Percentiles rank a stretch among this genome's conserved stretches.
Evolutionary conservation across 441 rosid species (phyloP).

Genomic region (Adansonia madagascariensis): DNA sequence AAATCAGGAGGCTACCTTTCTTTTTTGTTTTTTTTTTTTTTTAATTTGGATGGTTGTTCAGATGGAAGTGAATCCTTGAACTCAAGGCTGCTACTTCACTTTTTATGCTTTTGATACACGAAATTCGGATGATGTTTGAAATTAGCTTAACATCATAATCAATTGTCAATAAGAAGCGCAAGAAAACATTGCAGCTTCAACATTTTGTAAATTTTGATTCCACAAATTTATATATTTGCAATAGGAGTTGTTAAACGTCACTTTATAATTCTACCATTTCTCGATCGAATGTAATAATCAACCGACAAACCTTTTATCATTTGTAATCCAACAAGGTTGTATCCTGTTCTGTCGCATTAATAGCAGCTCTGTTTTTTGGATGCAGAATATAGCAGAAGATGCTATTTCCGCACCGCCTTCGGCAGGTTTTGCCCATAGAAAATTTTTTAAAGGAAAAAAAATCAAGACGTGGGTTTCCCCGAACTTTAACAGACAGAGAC

Average conservation of each 20-base stretch:
- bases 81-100: conserved; percentile 24
- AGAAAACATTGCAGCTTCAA: conserved; percentile 23
- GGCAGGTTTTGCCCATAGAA: background rate
- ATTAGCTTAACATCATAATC: conserved; percentile 12
- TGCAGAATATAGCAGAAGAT: background rate
- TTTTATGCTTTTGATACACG: background rate
- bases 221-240: conserved; percentile 5
- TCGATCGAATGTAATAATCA: background rate
- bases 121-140: background rate
- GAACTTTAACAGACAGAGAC: conserved; percentile 15
- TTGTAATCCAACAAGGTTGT: background rate
- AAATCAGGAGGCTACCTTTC: too few relatives aligned
- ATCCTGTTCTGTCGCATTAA: background rate
- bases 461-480: background rate
- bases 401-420: background rate
- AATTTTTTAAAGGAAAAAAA: background rate
- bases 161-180: conserved; percentile 26
- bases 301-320: background rate
- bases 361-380: conserved; percentile 3
- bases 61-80: conserved; percentile 18
- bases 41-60: background rate
- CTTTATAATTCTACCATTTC: background rate
- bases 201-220: conserved; percentile 8
- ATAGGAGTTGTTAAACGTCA: background rate
- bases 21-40: too few relatives aligned